These are phyloP conservation scores for Penicillium sp. DNA, from an alignment of 2,329 filamentous ascomycete species.

Conservation along the genomic window DNA sequence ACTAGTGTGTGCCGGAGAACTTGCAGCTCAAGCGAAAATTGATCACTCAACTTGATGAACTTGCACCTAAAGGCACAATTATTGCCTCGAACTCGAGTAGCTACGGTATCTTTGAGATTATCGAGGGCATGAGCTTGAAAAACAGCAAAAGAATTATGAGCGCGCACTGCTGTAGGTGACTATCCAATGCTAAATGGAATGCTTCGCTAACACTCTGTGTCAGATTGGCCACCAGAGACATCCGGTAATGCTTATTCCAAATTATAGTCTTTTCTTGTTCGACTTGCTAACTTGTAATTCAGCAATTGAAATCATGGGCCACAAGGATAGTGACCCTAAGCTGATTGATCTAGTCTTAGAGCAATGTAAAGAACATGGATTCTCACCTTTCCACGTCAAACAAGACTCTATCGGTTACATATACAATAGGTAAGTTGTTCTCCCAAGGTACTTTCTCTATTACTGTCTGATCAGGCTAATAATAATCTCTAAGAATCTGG, in stretches of 20 bases:
- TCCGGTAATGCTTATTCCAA: constrained; percentile 22
- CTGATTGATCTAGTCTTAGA: constrained; percentile 33
- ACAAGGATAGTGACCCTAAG: constrained; percentile 32
- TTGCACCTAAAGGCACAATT: constrained; percentile 39
- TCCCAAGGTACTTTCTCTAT: neutral
- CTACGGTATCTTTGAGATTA: constrained; percentile 47
- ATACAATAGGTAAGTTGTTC: constrained; percentile 36
- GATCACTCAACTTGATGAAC: constrained; percentile 42
- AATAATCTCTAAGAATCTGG: constrained; percentile 35
- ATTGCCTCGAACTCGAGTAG: constrained; percentile 52
- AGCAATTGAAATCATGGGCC: constrained; percentile 45
- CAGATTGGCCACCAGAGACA: constrained; percentile 45
- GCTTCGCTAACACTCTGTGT: neutral
- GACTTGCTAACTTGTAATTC: neutral
- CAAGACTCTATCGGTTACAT: constrained; percentile 42
- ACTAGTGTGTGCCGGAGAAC: constrained; percentile 48
- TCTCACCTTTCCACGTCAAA: constrained; percentile 41
- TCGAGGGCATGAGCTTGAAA: constrained; percentile 38
- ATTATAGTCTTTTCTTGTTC: neutral
- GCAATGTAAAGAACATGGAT: constrained; percentile 34
- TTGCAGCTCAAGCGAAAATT: constrained; percentile 44
- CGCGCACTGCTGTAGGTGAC: constrained; percentile 45
- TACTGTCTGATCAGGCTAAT: neutral
- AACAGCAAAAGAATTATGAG: constrained; percentile 43
- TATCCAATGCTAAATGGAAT: neutral